phyloP scores from a whole-genome alignment of 257 asterid species.

The Nicotiana obtusifolia region DNA sequence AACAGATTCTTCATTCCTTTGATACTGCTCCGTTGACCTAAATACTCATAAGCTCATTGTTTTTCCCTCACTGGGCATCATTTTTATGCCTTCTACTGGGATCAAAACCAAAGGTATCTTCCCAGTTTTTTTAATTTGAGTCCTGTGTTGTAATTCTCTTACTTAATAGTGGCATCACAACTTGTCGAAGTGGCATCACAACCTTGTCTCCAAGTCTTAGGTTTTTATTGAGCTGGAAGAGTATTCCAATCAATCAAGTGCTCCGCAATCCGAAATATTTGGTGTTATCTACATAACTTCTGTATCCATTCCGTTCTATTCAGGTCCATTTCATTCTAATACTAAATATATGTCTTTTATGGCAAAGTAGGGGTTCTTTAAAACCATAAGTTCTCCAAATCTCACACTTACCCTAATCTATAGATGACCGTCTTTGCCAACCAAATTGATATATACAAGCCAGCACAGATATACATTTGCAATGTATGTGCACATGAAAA shows the following conservation, averaged over 20 bases:
- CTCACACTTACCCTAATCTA: not conserved
- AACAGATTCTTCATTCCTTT: slow-evolving; percentile 80
- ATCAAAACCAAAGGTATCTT: not conserved
- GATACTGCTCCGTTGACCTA: slow-evolving; percentile 42
- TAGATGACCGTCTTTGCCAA: not conserved
- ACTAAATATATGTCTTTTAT: not conserved
- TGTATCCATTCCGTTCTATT: not conserved
- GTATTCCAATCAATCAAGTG: not conserved
- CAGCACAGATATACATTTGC: not conserved
- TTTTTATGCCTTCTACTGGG: not conserved
- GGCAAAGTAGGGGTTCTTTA: not conserved
- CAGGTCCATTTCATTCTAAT: not conserved
- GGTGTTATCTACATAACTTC: not conserved
- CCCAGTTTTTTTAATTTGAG: not conserved
- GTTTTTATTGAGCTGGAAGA: not conserved
- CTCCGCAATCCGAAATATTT: not conserved
- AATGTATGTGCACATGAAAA: not conserved
- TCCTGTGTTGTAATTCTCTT: not conserved
- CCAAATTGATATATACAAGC: not conserved
- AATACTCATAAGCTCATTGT: slow-evolving; percentile 1
- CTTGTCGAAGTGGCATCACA: not conserved
- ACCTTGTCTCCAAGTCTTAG: not conserved
- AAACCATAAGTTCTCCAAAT: not conserved
- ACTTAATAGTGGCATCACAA: not conserved
- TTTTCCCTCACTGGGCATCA: not conserved